Percentiles rank a stretch among this genome's conserved stretches.
Conservation (phyloP, 441 rosid species). For the Brassica hybrid region DNA sequence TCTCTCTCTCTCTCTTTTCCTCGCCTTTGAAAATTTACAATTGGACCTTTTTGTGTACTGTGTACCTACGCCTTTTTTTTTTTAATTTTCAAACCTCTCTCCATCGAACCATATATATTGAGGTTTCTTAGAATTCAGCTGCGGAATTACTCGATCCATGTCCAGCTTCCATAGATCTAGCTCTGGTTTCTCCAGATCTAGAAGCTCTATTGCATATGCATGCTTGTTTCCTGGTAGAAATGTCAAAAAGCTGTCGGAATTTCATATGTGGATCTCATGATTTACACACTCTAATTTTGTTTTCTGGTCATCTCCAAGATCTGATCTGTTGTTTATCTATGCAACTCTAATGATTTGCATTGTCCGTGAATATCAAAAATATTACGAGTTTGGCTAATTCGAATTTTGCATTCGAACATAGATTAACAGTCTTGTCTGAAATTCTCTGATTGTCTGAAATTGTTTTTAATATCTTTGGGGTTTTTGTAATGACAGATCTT, state of each 20-base stretch:
- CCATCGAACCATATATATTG: background rate
- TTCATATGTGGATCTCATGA: no score
- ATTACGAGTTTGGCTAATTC: background rate
- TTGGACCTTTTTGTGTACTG: conserved; percentile 48
- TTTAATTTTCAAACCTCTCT: background rate
- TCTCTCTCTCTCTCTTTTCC: conserved; percentile 42
- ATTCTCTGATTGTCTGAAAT: background rate
- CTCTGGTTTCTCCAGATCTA: conserved; percentile 42
- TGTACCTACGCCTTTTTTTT: conserved; percentile 33
- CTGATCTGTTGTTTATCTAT: background rate
- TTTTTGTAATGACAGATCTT: conserved; percentile 36
- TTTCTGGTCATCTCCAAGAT: conserved; percentile 25
- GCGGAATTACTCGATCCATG: background rate
- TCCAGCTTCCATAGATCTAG: conserved; percentile 32
- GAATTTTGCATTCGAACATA: no score
- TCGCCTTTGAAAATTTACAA: conserved; percentile 56
- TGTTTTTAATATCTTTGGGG: background rate
- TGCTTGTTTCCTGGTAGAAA: background rate
- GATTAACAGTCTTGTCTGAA: background rate
- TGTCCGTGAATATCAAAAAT: conserved; percentile 11
- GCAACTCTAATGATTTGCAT: conserved; percentile 11
- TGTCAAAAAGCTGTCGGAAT: conserved; percentile 14
- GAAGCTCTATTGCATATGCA: conserved; percentile 45
- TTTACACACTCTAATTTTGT: conserved; percentile 18
- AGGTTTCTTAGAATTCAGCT: background rate